Evolutionary conservation across 2,329 filamentous ascomycete species (phyloP).

Genomic region (Metarhizium robertsii): DNA sequence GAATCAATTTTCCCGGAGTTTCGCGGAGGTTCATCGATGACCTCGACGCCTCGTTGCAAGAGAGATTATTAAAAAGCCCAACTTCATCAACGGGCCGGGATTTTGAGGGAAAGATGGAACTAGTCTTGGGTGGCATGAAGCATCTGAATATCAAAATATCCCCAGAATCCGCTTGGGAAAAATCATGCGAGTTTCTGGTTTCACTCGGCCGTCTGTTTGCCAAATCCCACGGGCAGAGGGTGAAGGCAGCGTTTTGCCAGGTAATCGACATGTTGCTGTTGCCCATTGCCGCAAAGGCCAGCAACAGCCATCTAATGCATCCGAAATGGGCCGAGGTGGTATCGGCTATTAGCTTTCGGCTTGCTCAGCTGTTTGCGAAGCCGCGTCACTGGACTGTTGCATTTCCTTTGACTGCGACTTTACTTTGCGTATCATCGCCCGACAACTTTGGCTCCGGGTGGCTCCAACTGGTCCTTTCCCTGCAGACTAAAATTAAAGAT

Average conservation of each 20-base stretch:
- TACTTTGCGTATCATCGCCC: slow-evolving; percentile 79
- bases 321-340: slow-evolving; percentile 84
- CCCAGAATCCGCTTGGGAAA: slow-evolving; percentile 68
- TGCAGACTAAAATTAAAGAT: slow-evolving; percentile 80
- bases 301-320: slow-evolving; percentile 63
- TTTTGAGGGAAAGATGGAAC: slow-evolving; percentile 71
- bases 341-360: slow-evolving; percentile 64
- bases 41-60: slow-evolving; percentile 67
- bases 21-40: slow-evolving; percentile 74
- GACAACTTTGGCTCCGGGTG: slow-evolving; percentile 81
- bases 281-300: slow-evolving; percentile 75
- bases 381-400: slow-evolving; percentile 85
- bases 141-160: slow-evolving; percentile 70
- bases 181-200: slow-evolving; percentile 82
- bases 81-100: slow-evolving; percentile 48
- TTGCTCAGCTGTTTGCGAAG: slow-evolving; percentile 80
- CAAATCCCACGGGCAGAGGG: slow-evolving; percentile 73
- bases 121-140: slow-evolving; percentile 86
- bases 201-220: slow-evolving; percentile 74
- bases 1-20: slow-evolving; percentile 79
- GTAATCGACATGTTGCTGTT: slow-evolving; percentile 80
- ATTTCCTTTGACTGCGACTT: slow-evolving; percentile 77
- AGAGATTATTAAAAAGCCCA: slow-evolving; percentile 62
- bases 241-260: slow-evolving; percentile 93
- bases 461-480: slow-evolving; percentile 68